Conservation (phyloP, 2,329 filamentous ascomycete species). For the Blastomyces parvus region DNA sequence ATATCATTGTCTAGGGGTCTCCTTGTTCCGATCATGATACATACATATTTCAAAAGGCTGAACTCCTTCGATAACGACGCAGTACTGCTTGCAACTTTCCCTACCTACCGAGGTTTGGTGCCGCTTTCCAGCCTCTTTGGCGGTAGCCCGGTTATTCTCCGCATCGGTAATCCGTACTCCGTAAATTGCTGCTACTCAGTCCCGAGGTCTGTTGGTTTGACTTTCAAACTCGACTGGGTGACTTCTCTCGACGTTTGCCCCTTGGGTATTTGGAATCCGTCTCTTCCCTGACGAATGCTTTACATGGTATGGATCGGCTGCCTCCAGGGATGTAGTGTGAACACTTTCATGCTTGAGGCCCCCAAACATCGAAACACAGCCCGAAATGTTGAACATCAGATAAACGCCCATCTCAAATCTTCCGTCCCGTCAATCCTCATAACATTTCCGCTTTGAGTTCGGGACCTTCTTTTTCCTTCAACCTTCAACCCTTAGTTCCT, state of each 20-base stretch:
- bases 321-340: no score
- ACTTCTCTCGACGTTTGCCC: neutral
- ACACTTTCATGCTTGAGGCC: no score
- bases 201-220: neutral
- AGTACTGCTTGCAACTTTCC: neutral
- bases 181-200: neutral
- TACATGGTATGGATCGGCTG: no score
- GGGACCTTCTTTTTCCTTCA: neutral
- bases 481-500: neutral
- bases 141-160: neutral
- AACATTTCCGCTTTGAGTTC: neutral
- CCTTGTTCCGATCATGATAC: neutral
- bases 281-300: neutral
- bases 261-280: neutral
- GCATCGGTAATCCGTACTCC: neutral
- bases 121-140: neutral
- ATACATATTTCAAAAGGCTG: neutral
- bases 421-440: no score
- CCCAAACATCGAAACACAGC: no score
- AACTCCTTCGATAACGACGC: neutral
- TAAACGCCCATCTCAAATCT: no score
- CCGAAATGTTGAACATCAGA: no score
- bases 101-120: neutral
- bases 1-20: neutral
- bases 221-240: no score